A percentile compares a stretch with the other conserved stretches of the same genome.
Conservation (phyloP, 139 green algal genomes). For the Dunaliella primolecta region DNA sequence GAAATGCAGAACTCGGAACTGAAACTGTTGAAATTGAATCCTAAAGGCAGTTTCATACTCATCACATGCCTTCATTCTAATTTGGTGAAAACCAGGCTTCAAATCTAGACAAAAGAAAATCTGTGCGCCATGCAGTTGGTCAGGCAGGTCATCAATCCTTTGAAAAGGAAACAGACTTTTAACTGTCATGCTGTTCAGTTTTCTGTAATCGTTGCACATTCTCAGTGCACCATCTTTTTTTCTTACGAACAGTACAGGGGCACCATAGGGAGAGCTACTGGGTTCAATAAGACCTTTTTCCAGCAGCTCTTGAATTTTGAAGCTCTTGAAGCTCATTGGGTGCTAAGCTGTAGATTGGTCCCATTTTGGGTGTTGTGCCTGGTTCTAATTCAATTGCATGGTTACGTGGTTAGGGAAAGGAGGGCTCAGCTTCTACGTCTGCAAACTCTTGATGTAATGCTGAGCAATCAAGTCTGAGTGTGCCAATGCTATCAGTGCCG, state of each 20-base stretch:
- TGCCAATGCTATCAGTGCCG: no score
- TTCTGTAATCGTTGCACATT: background rate
- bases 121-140: constrained; percentile 22
- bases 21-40: constrained; percentile 34
- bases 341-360: background rate
- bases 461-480: no score
- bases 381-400: background rate
- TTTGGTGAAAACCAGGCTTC: constrained; percentile 30
- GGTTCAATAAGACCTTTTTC: background rate
- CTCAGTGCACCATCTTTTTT: background rate
- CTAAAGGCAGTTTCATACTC: constrained; percentile 16
- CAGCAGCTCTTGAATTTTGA: background rate
- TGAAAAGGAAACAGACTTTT: constrained; percentile 32
- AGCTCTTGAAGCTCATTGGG: background rate
- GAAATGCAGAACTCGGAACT: constrained; percentile 38
- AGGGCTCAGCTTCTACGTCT: background rate
- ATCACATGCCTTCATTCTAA: background rate
- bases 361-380: background rate
- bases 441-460: background rate
- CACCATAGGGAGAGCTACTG: background rate
- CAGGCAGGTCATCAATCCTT: constrained; percentile 47
- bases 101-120: constrained; percentile 42
- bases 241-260: background rate
- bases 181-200: constrained; percentile 10
- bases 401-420: background rate